Evolutionary conservation across 495 filamentous ascomycete genomes (phyloP).

Genomic region (Hypoxylon lenormandii): DNA sequence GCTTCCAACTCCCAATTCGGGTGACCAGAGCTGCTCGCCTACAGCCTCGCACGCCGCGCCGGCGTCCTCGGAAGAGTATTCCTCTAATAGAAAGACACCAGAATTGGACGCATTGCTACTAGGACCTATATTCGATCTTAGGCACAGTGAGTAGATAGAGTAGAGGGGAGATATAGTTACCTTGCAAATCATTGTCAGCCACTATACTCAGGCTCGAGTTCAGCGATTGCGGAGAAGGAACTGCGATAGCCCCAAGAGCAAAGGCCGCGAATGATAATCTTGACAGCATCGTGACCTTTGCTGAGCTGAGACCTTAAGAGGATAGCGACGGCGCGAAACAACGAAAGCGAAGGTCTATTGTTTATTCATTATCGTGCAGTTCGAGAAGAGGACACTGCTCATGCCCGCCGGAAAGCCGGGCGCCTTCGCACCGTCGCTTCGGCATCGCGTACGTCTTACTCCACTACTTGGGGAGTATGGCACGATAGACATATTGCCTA

Average conservation of each 20-base stretch:
- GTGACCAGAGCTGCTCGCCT: slow-evolving; percentile 60
- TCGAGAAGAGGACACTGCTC: slow-evolving; percentile 5
- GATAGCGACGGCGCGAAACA: neutral
- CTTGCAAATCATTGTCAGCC: slow-evolving; percentile 59
- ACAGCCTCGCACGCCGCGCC: slow-evolving; percentile 50
- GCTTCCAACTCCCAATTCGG: slow-evolving; percentile 49
- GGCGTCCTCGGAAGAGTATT: slow-evolving; percentile 46
- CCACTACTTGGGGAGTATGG: slow-evolving; percentile 2
- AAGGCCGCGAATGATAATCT: slow-evolving; percentile 23
- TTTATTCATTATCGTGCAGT: neutral
- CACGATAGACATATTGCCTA: neutral
- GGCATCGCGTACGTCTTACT: neutral
- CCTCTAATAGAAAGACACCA: slow-evolving; percentile 56
- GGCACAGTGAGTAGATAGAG: neutral
- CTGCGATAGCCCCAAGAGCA: slow-evolving; percentile 35
- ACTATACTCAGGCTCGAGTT: slow-evolving; percentile 55
- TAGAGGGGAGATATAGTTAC: slow-evolving; percentile 29
- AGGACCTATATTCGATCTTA: slow-evolving; percentile 47
- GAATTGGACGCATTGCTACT: slow-evolving; percentile 55
- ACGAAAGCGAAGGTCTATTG: neutral
- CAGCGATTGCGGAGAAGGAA: slow-evolving; percentile 53
- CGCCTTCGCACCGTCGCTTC: neutral
- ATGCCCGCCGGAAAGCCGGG: slow-evolving; percentile 16
- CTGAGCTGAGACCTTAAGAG: neutral
- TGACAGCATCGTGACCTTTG: slow-evolving; percentile 17